Base-by-base conservation (phyloP, 306 rosid genomes). In the Inga laurina region DNA sequence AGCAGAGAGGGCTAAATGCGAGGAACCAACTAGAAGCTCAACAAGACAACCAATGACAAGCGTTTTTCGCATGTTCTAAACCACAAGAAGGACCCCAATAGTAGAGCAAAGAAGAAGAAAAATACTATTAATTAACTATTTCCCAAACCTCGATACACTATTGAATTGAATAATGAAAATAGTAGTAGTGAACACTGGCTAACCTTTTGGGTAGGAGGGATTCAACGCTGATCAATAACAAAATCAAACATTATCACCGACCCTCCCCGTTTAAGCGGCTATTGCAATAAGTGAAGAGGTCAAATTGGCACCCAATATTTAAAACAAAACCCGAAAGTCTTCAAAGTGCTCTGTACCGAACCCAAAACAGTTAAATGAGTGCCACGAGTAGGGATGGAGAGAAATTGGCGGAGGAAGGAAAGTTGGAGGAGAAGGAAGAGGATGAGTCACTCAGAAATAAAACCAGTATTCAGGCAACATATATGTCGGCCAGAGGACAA, bases 161-260 rank as follows among this genome's bases (percentile, higher is more conserved):
- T 49, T 30, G 41, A 10, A 69, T 35, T 67, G 75, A 87, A 86
- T 87, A 85, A 86, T 88, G 76, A 90, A 90, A 90, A 90, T 85
- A 71, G 78, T 69, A 81, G 48, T 78, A 88, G 11, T 57, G 34
- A 88, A 85, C 89, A 80, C 72, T 82, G 74, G 78, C 85, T 83
- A 85, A 80, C 85, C 84, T 69, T 71, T 82, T 75, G 44, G 86
- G 84, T 82, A 83, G 82, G 82, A 35, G 79, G 81, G 77, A 82
- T 84, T 87, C 79, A 74, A 83, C 67, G 85, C 69, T 73, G 88
- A 85, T 87, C 75, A 89, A 87, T 75, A 77, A 57, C 82, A 76
- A 88, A 85, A 83, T 89, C 85, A 88, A 90, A 91, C 93, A 85
- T 21, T 57, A 83, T 85, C 90, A 84, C 89, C 89, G 88, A 86